Base-by-base conservation (phyloP, 352 stramenopile genomes). In the Phytopythium delawarense region DNA sequence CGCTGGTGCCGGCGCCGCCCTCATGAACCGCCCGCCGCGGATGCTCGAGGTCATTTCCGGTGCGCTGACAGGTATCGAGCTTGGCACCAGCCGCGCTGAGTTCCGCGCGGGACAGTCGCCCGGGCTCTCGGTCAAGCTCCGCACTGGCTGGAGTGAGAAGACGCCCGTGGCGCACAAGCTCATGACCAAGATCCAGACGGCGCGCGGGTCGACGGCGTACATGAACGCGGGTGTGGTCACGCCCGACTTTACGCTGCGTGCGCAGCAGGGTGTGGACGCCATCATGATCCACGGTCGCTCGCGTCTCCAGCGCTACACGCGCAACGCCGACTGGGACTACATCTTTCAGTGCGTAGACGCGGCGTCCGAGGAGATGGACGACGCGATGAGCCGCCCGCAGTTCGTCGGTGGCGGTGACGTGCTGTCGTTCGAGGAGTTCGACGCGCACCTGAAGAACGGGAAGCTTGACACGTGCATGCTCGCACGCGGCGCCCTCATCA, bases 321-420 rank as follows among this genome's bases (percentile, higher is more conserved):
- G 97, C 69, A 78, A 94, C 46, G 97, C 98, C 9, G 90, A 99
- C 76, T 99, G 97, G 97, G 93, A 99, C 69, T 99, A 99, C 71
- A 96, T 99, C 7, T 92, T 82, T 55, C 69, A 92, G 59, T 87
- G 92, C 78, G 92, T 94, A 30, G 89, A 96, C 49, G 69, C 78
- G 2, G 77, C 91, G 64, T 61, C 57, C 69, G 65, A 62, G 61
- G 72, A 21, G 2, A 30, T 23, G 40, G 44, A 40, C 45, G 49
- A n/a, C 57, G 15, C 42, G 45, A 34, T 75, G 13, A 40, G 67
- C 21, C 54, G 48, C 21, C 76, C 99, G 23, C 91, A 94, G 9
- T 87, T 99, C 28, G 93, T 99, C 59, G 97, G 97, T 40, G 88
- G 88, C 55, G 89, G 89, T 4, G 89, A 97, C 56, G 87, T 97